Evolutionary conservation across 2,329 filamentous ascomycete genomes (phyloP).

Genomic region (Ophiocordyceps camponoti-rufipedis): DNA sequence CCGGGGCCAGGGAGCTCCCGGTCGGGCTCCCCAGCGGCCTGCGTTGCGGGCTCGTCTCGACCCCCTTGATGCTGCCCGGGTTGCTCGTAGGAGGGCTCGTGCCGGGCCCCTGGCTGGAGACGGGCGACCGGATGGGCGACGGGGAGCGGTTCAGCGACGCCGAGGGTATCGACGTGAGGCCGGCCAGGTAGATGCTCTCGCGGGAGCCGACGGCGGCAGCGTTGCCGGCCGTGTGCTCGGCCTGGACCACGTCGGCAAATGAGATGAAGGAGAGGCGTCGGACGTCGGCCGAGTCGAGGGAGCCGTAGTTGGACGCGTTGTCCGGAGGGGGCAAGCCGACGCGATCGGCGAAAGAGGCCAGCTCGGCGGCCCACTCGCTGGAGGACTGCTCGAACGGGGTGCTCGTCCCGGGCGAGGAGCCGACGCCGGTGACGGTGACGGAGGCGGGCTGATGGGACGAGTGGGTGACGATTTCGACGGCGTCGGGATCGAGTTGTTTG

Average conservation of each 20-base stretch:
- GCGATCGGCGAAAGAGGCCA: slow-evolving; percentile 31
- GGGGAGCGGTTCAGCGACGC: slow-evolving; percentile 46
- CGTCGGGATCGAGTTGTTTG: slow-evolving; percentile 64
- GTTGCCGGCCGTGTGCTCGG: slow-evolving; percentile 50
- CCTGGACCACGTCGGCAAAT: slow-evolving; percentile 87
- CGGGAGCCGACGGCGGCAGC: slow-evolving; percentile 29
- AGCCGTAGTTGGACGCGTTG: slow-evolving; percentile 55
- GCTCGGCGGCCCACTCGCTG: slow-evolving; percentile 38
- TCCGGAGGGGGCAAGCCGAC: slow-evolving; percentile 29
- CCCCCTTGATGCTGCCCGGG: slow-evolving; percentile 51
- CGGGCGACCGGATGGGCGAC: slow-evolving; percentile 63
- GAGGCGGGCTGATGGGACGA: slow-evolving; percentile 64
- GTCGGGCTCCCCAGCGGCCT: slow-evolving; percentile 45
- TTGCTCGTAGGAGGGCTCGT: slow-evolving; percentile 63
- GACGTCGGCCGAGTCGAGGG: slow-evolving; percentile 57
- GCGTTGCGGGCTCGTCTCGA: slow-evolving; percentile 49
- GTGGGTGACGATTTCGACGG: slow-evolving; percentile 85
- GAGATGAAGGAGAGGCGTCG: slow-evolving; percentile 86
- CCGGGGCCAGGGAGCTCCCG: slow-evolving; percentile 23
- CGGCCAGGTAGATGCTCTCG: slow-evolving; percentile 53
- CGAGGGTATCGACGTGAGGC: slow-evolving; percentile 41
- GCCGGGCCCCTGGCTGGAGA: slow-evolving; percentile 49
- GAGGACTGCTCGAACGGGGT: slow-evolving; percentile 22
- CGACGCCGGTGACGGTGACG: slow-evolving; percentile 39
- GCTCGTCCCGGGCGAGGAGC: slow-evolving; percentile 9